phyloP scores from a whole-genome alignment of 106 monocot species.

The Triglochin maritima region DNA sequence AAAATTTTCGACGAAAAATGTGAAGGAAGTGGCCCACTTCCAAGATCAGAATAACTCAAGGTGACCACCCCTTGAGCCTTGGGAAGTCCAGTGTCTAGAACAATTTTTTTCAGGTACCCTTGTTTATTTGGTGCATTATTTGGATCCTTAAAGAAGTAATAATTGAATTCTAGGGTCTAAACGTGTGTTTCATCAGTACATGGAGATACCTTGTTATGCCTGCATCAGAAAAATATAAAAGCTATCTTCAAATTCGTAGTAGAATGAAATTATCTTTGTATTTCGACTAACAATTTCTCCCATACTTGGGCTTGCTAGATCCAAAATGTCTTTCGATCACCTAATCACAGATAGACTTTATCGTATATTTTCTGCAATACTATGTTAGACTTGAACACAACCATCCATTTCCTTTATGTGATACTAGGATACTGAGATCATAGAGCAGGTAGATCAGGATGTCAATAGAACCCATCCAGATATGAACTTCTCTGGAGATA shows the following conservation, averaged over 20 bases:
- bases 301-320: no score
- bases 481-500: slow-evolving; percentile 78
- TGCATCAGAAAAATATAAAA: no score
- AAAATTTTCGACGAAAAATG: slow-evolving; percentile 33
- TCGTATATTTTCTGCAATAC: no score
- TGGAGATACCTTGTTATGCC: no score
- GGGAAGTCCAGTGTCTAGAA: slow-evolving; percentile 80
- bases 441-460: slow-evolving; percentile 98
- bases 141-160: no score
- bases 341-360: no score
- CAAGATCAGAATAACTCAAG: slow-evolving; percentile 58
- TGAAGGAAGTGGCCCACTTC: slow-evolving; percentile 41
- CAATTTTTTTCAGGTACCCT: slow-evolving; percentile 75
- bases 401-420: not conserved
- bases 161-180: no score
- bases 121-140: not conserved
- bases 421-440: slow-evolving; percentile 63
- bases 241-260: no score
- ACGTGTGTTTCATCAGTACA: no score
- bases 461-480: slow-evolving; percentile 93
- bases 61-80: slow-evolving; percentile 90
- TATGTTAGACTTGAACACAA: not conserved
- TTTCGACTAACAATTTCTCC: no score
- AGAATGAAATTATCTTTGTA: no score
- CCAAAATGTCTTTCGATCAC: no score